Evolutionary conservation across 805 yeast species (phyloP).

Genomic region (Candida andamanensis): DNA sequence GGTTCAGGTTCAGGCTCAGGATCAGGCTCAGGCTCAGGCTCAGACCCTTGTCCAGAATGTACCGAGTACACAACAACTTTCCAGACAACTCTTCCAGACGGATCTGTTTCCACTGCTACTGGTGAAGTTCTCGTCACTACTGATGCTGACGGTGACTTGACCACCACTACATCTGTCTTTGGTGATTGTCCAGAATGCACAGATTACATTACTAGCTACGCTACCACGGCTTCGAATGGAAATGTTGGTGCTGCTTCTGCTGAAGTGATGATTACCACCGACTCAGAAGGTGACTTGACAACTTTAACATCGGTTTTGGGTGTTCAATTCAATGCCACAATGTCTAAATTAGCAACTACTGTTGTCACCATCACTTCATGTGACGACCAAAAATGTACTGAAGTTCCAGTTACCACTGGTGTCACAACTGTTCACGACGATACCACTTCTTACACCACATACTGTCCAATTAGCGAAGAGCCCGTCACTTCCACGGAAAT

Average conservation of each 20-base stretch:
- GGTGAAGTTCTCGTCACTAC: conserved; percentile 14
- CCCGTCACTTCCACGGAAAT: conserved; percentile 12
- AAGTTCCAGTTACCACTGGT: conserved; percentile 30
- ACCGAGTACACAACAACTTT: conserved; percentile 6
- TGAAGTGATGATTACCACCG: conserved; percentile 13
- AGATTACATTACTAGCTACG: conserved; percentile 11
- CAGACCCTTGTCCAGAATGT: conserved; percentile 2
- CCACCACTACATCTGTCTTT: conserved; percentile 4
- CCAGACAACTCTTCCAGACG: conserved; percentile 12
- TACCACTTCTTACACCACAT: conserved; percentile 11
- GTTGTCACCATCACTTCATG: conserved; percentile 34
- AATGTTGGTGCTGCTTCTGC: conserved; percentile 9
- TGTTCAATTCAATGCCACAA: conserved; percentile 24
- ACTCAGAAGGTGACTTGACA: conserved; percentile 8
- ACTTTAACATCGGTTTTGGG: conserved; percentile 24
- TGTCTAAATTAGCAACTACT: conserved; percentile 18
- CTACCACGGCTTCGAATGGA: conserved; percentile 13
- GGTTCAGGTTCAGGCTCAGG: conserved; percentile 3
- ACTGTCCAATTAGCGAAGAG: conserved; percentile 14
- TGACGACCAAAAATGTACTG: conserved; percentile 24
- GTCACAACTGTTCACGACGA: conserved; percentile 28
- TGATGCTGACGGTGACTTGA: conserved; percentile 10
- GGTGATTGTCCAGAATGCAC: conserved; percentile 12
- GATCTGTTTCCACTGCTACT: conserved; percentile 9
- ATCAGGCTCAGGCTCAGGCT: conserved; percentile 1